Evolutionary conservation across 2,329 filamentous ascomycete species (phyloP), one percentile per base, ranked within the genome.

Genomic region (Clarireedia monteithiana): DNA sequence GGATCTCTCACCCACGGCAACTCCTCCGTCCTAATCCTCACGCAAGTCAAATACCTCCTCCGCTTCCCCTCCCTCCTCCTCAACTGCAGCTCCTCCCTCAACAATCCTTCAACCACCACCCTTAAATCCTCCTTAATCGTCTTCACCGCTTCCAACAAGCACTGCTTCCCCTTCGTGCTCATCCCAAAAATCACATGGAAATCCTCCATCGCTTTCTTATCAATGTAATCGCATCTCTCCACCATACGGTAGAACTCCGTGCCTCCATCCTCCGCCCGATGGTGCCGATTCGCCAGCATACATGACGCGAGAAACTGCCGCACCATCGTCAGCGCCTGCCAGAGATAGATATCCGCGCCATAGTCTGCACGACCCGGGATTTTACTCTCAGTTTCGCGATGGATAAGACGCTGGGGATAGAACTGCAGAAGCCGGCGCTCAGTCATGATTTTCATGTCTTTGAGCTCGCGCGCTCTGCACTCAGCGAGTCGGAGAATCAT

Each of bases 21-120:
- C 68, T 87, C 84, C 27, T 73, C 72, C 54, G 79, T 78, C 55
- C 81, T 78, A 27, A 86, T 72, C 58, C 75, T 48, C n/a, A 45
- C 42, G 23, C 55, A 57, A 30, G 55, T 57, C 5, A 57, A 6
- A 23, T 57, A 57, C 24, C 48, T 27, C 42, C 53, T 46, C 4
- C 40, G 44, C 9, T 10, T 48, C 27, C 49, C 42, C 4, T 7
- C 34, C 2, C 40, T 46, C 4, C 20, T 40, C 10, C 34, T 26
- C 6, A 53, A 36, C 10, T 53, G 42, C 17, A 47, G 24, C 23
- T 53, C 17, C 9, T 57, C 55, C 12, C 23, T 44, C 14, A 57
- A 34, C 23, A 57, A 27, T 9, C 53, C 55, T 4, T 15, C 42
- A 6, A 57, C 36, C n/a, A 57, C 30, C 1, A 48, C 50, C 23